Percentiles rank a stretch among this genome's conserved stretches.
phyloP scores from a whole-genome alignment of 768 basidiomycete genomes.

The Calocera viscosa region DNA sequence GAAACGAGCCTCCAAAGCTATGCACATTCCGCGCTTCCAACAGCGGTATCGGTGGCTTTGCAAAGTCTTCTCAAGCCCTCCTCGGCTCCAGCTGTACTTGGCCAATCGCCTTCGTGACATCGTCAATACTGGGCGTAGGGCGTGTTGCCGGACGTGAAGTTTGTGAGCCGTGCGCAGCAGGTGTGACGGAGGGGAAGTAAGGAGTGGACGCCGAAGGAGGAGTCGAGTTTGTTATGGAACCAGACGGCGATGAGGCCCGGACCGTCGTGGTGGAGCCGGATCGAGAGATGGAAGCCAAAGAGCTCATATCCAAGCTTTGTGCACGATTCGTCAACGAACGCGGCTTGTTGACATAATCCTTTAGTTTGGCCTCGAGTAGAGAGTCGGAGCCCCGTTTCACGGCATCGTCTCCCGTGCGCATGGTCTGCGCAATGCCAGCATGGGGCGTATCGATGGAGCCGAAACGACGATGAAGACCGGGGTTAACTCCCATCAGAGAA shows the following conservation, averaged over 20 bases:
- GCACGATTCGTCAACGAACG: conserved; percentile 76
- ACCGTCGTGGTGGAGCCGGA: conserved; percentile 10
- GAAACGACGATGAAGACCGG: conserved; percentile 19
- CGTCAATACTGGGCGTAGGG: not conserved
- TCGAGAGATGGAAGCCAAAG: conserved; percentile 43
- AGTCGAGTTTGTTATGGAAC: conserved; percentile 62
- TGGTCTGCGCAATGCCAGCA: conserved; percentile 9
- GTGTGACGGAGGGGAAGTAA: conserved; percentile 61
- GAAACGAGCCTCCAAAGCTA: not conserved
- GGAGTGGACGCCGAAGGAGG: conserved; percentile 68
- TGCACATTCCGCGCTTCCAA: not conserved
- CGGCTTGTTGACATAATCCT: conserved; percentile 54
- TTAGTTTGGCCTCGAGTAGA: conserved; percentile 68
- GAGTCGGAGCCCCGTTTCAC: conserved; percentile 76
- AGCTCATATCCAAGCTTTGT: conserved; percentile 80
- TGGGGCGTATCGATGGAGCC: conserved; percentile 5
- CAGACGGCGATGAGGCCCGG: conserved; percentile 70
- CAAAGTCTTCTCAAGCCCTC: not conserved
- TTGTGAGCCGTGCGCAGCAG: not conserved
- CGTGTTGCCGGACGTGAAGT: not conserved
- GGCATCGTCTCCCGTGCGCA: conserved; percentile 43
- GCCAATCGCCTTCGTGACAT: not conserved
- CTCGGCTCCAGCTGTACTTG: conserved; percentile 2
- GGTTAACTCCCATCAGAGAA: conserved; percentile 4
- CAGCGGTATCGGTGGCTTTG: conserved; percentile 9